Percentiles rank a stretch among this genome's conserved stretches.
Conservation (phyloP, 2,329 filamentous ascomycete genomes). For the Incumbomyces delicatus region DNA sequence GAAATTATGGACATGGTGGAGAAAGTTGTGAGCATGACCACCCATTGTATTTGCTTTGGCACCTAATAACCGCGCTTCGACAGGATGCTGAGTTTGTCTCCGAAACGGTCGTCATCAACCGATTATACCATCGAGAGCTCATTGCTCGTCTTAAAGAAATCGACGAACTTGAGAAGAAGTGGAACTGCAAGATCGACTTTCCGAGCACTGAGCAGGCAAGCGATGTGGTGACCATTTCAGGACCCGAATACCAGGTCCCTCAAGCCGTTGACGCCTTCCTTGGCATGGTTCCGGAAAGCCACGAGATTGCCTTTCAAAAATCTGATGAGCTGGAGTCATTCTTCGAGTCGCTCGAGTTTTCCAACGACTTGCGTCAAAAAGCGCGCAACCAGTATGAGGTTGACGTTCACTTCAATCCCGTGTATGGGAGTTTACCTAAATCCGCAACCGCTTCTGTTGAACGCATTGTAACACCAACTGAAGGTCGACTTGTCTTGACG, state of each 20-base stretch:
- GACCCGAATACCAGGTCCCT: constrained; percentile 95
- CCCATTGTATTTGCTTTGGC: constrained; percentile 7
- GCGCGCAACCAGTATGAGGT: constrained; percentile 89
- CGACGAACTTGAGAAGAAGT: constrained; percentile 94
- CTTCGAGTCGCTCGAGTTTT: constrained; percentile 71
- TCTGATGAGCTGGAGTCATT: constrained; percentile 68
- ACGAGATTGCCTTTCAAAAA: constrained; percentile 77
- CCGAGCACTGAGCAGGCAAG: constrained; percentile 95
- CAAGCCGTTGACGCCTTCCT: constrained; percentile 93
- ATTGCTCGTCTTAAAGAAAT: constrained; percentile 81
- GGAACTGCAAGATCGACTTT: constrained; percentile 99
- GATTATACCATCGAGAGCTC: constrained; percentile 88
- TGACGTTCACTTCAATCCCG: constrained; percentile 59
- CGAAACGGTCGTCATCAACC: constrained; percentile 85
- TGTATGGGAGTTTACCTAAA: constrained; percentile 24
- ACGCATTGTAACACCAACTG: constrained; percentile 38
- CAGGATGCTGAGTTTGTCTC: constrained; percentile 94
- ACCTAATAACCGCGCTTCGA: constrained; percentile 14
- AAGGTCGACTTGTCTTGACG: constrained; percentile 56
- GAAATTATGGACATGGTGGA: constrained; percentile 99
- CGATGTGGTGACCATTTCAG: constrained; percentile 89
- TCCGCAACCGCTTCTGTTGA: constrained; percentile 25
- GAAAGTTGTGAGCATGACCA: constrained; percentile 56
- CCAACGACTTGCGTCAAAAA: constrained; percentile 68
- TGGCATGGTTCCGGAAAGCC: constrained; percentile 94